Conservation (phyloP, 108 stramenopile genomes). For the Epipyxis sp. region DNA sequence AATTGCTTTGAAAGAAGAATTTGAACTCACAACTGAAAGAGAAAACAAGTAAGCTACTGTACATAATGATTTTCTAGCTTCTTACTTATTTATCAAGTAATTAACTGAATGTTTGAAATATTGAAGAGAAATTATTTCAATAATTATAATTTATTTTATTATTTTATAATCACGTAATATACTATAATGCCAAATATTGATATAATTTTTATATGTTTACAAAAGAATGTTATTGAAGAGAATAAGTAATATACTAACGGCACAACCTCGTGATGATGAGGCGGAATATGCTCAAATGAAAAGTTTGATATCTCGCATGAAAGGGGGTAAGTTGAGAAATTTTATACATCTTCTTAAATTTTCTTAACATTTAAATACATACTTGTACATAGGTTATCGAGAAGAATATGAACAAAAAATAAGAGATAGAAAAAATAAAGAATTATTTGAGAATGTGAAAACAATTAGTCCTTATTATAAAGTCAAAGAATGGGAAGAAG, state of each 20-base stretch:
- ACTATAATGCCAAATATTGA: no score
- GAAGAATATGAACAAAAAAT: not conserved
- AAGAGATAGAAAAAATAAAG: not conserved
- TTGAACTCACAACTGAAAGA: not conserved
- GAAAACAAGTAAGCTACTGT: constrained; percentile 1
- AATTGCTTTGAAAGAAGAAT: not conserved
- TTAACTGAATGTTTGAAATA: no score
- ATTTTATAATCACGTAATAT: no score
- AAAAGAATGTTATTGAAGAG: not conserved
- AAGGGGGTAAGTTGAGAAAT: no score
- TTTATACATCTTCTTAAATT: no score
- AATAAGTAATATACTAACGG: not conserved
- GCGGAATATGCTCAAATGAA: not conserved
- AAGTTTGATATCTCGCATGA: not conserved
- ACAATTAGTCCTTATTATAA: not conserved
- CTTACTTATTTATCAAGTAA: not conserved
- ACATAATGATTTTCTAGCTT: not conserved
- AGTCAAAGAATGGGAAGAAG: not conserved
- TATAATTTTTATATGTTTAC: no score
- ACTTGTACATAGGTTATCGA: not conserved
- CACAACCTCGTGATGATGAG: not conserved
- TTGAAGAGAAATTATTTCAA: no score
- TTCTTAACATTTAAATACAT: no score
- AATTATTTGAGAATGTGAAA: not conserved
- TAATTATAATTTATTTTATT: no score